A percentile compares a stretch with the other conserved stretches of the same genome.
These are phyloP conservation scores for Serpula lacrymans DNA, from an alignment of 768 basidiomycete genomes.

Conservation along the genomic window DNA sequence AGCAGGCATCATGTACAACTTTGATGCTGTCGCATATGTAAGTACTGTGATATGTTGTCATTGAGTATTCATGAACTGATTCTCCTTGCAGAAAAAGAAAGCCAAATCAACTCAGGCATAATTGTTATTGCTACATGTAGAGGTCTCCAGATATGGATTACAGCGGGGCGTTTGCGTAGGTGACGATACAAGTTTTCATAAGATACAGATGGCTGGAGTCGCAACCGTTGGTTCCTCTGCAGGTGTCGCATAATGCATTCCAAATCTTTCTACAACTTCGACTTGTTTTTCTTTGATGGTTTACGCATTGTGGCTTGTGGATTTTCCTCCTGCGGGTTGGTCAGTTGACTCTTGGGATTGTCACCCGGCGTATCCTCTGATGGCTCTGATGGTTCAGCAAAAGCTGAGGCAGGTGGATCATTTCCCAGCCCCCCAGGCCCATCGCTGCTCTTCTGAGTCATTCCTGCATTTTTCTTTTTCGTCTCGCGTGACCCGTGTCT, in stretches of 20 bases:
- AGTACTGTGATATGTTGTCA: conserved; percentile 27
- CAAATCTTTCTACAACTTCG: background rate
- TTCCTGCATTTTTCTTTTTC: background rate
- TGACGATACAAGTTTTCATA: too few species aligned
- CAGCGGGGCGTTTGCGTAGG: too few species aligned
- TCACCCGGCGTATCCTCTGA: conserved; percentile 28
- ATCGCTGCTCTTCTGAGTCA: background rate
- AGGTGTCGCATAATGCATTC: too few species aligned
- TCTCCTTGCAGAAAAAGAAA: conserved; percentile 33
- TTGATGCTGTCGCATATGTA: conserved; percentile 80
- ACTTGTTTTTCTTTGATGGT: background rate
- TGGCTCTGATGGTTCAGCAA: conserved; percentile 22
- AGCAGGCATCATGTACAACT: conserved; percentile 84
- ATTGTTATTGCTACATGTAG: background rate
- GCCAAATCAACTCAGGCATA: conserved; percentile 20
- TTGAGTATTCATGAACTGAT: background rate
- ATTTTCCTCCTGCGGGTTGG: conserved; percentile 28
- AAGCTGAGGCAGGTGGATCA: background rate
- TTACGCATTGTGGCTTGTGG: conserved; percentile 16
- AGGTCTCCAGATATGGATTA: background rate
- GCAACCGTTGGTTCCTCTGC: too few species aligned
- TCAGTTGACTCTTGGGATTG: conserved; percentile 20
- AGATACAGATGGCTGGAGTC: too few species aligned
- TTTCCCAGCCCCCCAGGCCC: background rate
- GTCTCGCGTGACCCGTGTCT: background rate